Percentiles rank a stretch among this genome's conserved stretches.
Conservation (phyloP, 2,329 filamentous ascomycete genomes). For the Phyllachora maydis region DNA sequence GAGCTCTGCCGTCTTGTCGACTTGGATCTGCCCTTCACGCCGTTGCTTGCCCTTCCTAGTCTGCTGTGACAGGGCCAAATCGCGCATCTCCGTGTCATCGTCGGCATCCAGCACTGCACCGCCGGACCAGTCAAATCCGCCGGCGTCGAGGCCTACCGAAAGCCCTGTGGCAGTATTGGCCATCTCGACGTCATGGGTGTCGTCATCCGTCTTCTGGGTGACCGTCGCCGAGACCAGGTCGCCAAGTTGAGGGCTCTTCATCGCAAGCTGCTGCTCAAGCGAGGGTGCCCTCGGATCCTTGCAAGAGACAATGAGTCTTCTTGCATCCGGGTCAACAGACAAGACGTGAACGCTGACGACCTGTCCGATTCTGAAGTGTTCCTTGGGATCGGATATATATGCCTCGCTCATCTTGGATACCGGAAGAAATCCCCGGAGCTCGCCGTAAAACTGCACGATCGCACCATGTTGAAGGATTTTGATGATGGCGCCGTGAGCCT, state of each 20-base stretch:
- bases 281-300: constrained; percentile 71
- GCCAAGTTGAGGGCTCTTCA: constrained; percentile 55
- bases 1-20: constrained; percentile 82
- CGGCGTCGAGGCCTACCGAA: constrained; percentile 38
- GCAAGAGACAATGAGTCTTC: constrained; percentile 72
- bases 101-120: constrained; percentile 37
- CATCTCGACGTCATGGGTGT: constrained; percentile 26
- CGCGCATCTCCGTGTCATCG: constrained; percentile 8
- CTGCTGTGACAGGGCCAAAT: constrained; percentile 27
- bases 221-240: constrained; percentile 59
- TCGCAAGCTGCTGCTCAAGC: constrained; percentile 51
- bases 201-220: constrained; percentile 60
- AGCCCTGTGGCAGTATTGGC: constrained; percentile 14
- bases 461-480: constrained; percentile 64
- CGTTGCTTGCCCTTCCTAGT: constrained; percentile 36
- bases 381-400: constrained; percentile 70
- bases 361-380: constrained; percentile 81
- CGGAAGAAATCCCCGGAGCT: constrained; percentile 69
- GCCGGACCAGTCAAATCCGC: constrained; percentile 78
- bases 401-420: constrained; percentile 97
- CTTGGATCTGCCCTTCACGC: constrained; percentile 55
- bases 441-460: constrained; percentile 79
- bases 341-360: constrained; percentile 82
- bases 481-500: constrained; percentile 71
- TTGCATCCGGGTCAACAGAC: constrained; percentile 49